phyloP scores from a whole-genome alignment of 2,329 filamentous ascomycete species.

The Calonectria pteridis region DNA sequence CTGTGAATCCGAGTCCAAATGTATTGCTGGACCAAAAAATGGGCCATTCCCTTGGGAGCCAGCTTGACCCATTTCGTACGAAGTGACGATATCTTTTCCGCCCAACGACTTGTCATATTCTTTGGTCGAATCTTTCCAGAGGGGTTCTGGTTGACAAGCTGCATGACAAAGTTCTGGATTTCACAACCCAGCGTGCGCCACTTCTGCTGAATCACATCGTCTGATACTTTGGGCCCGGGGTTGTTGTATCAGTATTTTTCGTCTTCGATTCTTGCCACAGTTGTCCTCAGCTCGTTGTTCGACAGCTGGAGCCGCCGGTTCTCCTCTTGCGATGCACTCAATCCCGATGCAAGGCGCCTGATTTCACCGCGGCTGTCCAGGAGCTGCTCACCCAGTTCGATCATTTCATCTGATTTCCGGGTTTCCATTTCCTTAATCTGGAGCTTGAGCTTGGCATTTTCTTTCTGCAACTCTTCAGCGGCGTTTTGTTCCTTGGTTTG shows the following conservation, averaged over 20 bases:
- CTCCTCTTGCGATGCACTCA: background rate
- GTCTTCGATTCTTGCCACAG: background rate
- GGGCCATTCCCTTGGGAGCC: background rate
- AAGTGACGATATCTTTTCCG: background rate
- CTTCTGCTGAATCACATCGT: background rate
- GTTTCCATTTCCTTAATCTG: background rate
- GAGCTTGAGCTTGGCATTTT: background rate
- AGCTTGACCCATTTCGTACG: background rate
- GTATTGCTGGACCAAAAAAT: background rate
- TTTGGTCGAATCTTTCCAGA: background rate
- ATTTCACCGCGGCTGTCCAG: background rate
- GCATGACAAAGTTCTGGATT: background rate
- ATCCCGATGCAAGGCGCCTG: background rate
- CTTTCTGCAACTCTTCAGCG: background rate
- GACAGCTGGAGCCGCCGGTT: background rate
- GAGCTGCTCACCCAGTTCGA: background rate
- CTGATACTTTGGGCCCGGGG: background rate
- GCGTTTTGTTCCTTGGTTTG: background rate
- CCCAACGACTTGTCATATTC: background rate
- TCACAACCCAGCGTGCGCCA: background rate
- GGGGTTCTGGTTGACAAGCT: background rate
- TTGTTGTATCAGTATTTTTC: background rate
- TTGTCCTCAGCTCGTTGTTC: background rate
- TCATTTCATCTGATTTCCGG: background rate
- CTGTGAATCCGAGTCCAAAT: constrained; percentile 1